Base-by-base conservation (phyloP, 495 filamentous ascomycete species). In the Talaromyces proteolyticus region DNA sequence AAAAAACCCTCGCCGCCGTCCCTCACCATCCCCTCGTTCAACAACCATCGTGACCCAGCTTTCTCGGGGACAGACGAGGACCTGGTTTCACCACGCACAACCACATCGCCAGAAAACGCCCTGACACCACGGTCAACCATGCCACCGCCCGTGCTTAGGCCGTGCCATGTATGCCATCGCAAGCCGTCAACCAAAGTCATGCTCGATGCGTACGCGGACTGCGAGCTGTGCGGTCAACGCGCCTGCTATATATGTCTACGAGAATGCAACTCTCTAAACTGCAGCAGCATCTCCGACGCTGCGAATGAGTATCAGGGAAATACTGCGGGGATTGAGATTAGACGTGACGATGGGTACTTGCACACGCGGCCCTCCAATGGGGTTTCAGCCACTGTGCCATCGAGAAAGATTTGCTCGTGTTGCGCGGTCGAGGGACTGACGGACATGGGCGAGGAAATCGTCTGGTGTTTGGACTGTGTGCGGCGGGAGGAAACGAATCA, bases 171-270 rank as follows among this genome's bases (percentile, higher is more conserved):
- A 46, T 80, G 76, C 46, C 64, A 74, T 45, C 62, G 73, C 18
- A 67, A 65, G 44, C 76, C 76, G 2, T 75, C 70, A 5, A 70
- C 67, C 3, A 67, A 64, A 20, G 59, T 67, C 41, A 63, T 76
- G 22, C 62, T 80, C 2, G 72, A 78, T 47, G 67, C 72, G 1
- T 78, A 72, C 55, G 66, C 74, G 19, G 67, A 78, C 46, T 80
- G 75, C 53, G 68, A 74, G 50, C 50, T 73, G 4, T 80, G 76
- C 48, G 62, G 59, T 14, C 48, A 72, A 29, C 60, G 76, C 25
- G 70, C 72, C 14, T 80, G 76, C 53, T 78, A 69, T 49, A 71
- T 80, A 41, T 80, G 75, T 60, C 62, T 80, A 16, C 64, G 76
- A 36, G 65, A 74, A 44, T 80, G 76, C 51, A 65, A 72, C 47